Percentiles rank a stretch among this genome's conserved stretches.
Evolutionary conservation across 169 alveolate species (phyloP).

Genomic region (Cryptosporidium andersoni): DNA sequence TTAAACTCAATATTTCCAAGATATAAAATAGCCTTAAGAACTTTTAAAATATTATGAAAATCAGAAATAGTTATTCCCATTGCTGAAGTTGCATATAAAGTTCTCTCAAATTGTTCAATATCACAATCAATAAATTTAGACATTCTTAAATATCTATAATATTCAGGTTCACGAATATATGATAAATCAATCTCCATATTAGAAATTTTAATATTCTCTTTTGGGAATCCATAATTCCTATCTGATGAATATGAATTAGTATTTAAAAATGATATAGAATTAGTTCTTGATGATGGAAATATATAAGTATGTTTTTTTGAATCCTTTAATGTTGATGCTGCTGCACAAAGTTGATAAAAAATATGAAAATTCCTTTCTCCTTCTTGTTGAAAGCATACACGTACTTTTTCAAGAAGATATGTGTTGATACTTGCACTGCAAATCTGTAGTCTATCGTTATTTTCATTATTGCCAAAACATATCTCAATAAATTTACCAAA

Average conservation of each 20-base stretch:
- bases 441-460: neutral
- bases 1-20: slow-evolving; percentile 88
- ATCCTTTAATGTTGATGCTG: slow-evolving; percentile 74
- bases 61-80: slow-evolving; percentile 82
- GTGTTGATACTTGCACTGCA: slow-evolving; percentile 93
- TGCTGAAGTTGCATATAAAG: slow-evolving; percentile 75
- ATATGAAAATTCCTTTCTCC: slow-evolving; percentile 97
- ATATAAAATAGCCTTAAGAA: slow-evolving; percentile 83
- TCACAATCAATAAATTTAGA: slow-evolving; percentile 71
- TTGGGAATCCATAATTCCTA: neutral
- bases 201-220: slow-evolving; percentile 13
- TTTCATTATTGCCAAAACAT: slow-evolving; percentile 81
- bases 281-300: slow-evolving; percentile 41
- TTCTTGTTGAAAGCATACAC: slow-evolving; percentile 92
- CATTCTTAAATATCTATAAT: slow-evolving; percentile 58
- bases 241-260: neutral
- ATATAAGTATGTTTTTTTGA: neutral
- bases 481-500: slow-evolving; percentile 99
- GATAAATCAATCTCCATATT: slow-evolving; percentile 52
- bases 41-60: slow-evolving; percentile 75
- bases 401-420: slow-evolving; percentile 95
- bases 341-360: slow-evolving; percentile 93
- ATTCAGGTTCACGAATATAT: slow-evolving; percentile 44
- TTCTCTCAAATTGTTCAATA: slow-evolving; percentile 72
- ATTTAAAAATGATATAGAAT: slow-evolving; percentile 3